phyloP scores from a whole-genome alignment of 75 land plant species.

The Cunninghamia lanceolata region DNA sequence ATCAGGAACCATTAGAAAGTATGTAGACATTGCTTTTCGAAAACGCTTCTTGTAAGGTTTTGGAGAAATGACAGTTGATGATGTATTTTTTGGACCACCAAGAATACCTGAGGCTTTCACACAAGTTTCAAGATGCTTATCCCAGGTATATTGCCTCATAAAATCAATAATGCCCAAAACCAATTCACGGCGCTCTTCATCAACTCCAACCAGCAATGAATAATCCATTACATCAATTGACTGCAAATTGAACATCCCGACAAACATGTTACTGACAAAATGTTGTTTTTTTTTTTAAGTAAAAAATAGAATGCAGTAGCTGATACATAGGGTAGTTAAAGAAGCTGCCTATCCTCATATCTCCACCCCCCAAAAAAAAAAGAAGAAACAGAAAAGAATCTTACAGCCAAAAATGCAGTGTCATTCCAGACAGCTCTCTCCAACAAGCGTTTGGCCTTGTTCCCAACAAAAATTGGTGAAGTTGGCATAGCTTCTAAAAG shows the following conservation, averaged over 20 bases:
- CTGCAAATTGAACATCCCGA: slow-evolving; percentile 33
- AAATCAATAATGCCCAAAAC: slow-evolving; percentile 91
- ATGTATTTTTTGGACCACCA: slow-evolving; percentile 76
- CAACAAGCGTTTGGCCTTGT: slow-evolving; percentile 81
- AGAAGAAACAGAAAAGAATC: slow-evolving; percentile 23
- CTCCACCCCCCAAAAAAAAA: not conserved
- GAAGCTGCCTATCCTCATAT: not conserved
- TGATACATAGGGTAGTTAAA: not conserved
- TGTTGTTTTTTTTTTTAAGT: not conserved
- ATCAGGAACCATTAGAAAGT: slow-evolving; percentile 87
- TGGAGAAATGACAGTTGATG: slow-evolving; percentile 89
- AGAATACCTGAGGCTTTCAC: slow-evolving; percentile 88
- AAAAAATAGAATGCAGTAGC: not conserved
- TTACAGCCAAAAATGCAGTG: slow-evolving; percentile 88
- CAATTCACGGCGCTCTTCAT: slow-evolving; percentile 72
- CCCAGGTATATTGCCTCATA: slow-evolving; percentile 98
- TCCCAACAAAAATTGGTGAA: slow-evolving; percentile 89
- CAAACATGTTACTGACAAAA: not conserved
- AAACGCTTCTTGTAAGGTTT: slow-evolving; percentile 91
- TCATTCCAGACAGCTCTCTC: slow-evolving; percentile 99
- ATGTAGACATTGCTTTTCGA: slow-evolving; percentile 85
- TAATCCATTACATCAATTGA: slow-evolving; percentile 91
- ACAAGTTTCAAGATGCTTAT: slow-evolving; percentile 95
- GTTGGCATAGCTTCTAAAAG: slow-evolving; percentile 92
- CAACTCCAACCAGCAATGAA: slow-evolving; percentile 85